Percentiles rank a stretch among this genome's conserved stretches.
Evolutionary conservation across 2,329 filamentous ascomycete species (phyloP).

Genomic region (Calonectria montana): DNA sequence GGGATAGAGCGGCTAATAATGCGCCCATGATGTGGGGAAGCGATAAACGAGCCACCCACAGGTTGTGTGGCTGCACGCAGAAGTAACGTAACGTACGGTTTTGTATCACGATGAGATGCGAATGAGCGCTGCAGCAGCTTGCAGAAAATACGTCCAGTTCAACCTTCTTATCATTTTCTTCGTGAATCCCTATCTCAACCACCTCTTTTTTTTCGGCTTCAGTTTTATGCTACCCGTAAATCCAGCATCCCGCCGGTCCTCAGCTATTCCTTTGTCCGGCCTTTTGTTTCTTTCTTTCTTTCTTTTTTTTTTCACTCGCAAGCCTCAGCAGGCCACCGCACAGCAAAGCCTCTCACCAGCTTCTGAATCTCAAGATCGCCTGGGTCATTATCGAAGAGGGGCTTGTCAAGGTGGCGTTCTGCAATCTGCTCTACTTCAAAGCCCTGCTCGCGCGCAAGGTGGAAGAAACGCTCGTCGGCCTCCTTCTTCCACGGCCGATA

Average conservation of each 20-base stretch:
- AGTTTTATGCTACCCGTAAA: not conserved
- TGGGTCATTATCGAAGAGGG: slow-evolving; percentile 89
- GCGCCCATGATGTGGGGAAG: slow-evolving; percentile 36
- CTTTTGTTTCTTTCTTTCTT: not conserved
- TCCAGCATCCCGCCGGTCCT: not conserved
- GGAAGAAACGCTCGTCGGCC: slow-evolving; percentile 89
- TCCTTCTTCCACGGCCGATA: slow-evolving; percentile 92
- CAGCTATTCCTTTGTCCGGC: slow-evolving; percentile 3
- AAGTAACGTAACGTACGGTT: slow-evolving; percentile 36
- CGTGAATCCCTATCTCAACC: slow-evolving; percentile 7
- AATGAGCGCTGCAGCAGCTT: not conserved
- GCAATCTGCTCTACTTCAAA: slow-evolving; percentile 83
- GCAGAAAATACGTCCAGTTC: not conserved
- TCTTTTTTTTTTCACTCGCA: slow-evolving; percentile 23
- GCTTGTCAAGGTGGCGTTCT: slow-evolving; percentile 84
- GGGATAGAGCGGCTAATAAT: slow-evolving; percentile 23
- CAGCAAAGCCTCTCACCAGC: slow-evolving; percentile 83
- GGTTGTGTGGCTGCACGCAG: slow-evolving; percentile 15
- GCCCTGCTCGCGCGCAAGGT: slow-evolving; percentile 75
- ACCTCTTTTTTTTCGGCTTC: not conserved
- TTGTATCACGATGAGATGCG: slow-evolving; percentile 16
- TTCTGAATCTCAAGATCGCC: slow-evolving; percentile 85
- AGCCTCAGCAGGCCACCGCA: slow-evolving; percentile 70
- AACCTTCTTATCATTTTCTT: slow-evolving; percentile 9
- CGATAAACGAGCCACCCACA: slow-evolving; percentile 24